Evolutionary conservation across 129 eudicot genomes (phyloP).

Genomic region (Lonicera japonica): DNA sequence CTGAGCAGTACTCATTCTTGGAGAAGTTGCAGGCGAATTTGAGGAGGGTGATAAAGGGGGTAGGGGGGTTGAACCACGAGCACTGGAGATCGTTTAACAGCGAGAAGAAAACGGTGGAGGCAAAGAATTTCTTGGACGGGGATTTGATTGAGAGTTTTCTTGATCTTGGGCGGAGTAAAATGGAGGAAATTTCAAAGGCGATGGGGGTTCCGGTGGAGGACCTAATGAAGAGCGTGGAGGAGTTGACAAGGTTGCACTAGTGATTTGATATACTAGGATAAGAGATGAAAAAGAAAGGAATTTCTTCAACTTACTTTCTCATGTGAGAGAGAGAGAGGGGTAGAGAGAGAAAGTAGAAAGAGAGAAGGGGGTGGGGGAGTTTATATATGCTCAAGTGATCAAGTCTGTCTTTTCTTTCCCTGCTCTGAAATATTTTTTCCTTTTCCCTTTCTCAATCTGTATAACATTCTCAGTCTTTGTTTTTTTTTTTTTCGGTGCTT

Average conservation of each 20-base stretch:
- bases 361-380: too few relatives aligned
- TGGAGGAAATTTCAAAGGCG: constrained; percentile 72
- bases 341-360: too few relatives aligned
- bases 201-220: constrained; percentile 88
- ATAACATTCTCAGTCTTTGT: too few relatives aligned
- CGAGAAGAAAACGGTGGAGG: constrained; percentile 88
- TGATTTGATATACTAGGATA: not conserved
- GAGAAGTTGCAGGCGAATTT: constrained; percentile 81
- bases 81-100: constrained; percentile 94
- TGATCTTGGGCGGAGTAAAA: constrained; percentile 67
- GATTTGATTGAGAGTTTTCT: constrained; percentile 94
- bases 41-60: constrained; percentile 85
- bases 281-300: too few relatives aligned
- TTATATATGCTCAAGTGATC: too few relatives aligned
- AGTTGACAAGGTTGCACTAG: constrained; percentile 84
- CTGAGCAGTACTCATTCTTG: constrained; percentile 69
- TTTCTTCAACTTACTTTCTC: too few relatives aligned
- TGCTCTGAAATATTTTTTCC: too few relatives aligned
- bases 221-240: constrained; percentile 93
- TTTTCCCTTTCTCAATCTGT: too few relatives aligned
- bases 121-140: constrained; percentile 81
- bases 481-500: too few relatives aligned
- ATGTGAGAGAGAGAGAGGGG: too few relatives aligned
- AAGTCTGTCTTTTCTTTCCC: too few relatives aligned
- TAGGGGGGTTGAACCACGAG: constrained; percentile 93